These are phyloP conservation scores for Colletotrichum sp. DNA, from an alignment of 2,329 filamentous ascomycete species.

Conservation along the genomic window DNA sequence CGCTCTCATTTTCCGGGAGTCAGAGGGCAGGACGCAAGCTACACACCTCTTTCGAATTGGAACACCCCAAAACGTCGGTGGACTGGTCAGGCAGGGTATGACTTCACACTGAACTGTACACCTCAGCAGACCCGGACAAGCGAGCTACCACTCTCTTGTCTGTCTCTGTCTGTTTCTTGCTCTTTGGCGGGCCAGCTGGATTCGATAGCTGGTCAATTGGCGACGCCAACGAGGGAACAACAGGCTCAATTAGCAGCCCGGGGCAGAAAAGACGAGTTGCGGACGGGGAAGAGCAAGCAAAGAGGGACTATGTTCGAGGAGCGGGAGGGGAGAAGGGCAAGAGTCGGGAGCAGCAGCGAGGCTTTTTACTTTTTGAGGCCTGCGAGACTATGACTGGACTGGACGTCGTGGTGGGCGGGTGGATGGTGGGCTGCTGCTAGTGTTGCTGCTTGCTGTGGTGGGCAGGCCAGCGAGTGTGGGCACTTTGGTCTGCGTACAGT, in stretches of 20 bases:
- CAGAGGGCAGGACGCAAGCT: background rate
- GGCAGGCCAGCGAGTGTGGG: background rate
- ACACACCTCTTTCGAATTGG: background rate
- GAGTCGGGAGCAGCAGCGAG: background rate
- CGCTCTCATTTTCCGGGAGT: background rate
- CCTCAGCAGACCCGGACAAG: background rate
- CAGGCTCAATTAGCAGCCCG: conserved; percentile 6
- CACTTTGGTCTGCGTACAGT: background rate
- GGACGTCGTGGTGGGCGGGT: background rate
- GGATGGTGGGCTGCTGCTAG: background rate
- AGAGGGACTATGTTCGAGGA: conserved; percentile 1
- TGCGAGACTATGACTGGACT: conserved; percentile 12
- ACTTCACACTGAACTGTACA: background rate
- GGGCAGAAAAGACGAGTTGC: background rate
- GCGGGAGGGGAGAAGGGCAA: background rate
- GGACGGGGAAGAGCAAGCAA: background rate
- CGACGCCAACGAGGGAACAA: conserved; percentile 1
- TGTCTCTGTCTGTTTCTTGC: background rate
- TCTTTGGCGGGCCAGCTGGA: background rate
- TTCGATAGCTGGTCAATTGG: background rate
- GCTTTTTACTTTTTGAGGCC: conserved; percentile 23
- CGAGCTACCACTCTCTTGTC: background rate
- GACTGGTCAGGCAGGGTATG: background rate
- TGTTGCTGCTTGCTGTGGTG: background rate
- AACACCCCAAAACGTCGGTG: background rate